Base-by-base conservation (phyloP, 805 yeast species). In the Wickerhamiella parazyma region DNA sequence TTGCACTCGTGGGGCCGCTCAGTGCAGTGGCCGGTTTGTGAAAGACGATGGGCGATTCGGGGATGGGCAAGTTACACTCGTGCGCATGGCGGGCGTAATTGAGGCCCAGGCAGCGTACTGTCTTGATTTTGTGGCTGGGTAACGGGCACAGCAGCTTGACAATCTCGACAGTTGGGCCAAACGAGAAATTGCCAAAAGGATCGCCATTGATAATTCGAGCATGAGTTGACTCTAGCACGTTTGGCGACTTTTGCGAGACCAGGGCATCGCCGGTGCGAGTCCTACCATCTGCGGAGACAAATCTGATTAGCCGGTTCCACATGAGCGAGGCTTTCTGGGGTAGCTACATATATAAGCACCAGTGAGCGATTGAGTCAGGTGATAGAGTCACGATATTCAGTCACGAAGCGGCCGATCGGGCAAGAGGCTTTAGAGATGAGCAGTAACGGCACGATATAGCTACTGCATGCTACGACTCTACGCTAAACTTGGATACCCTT, bases 191-290 rank as follows among this genome's bases (percentile, higher is more conserved):
- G 3, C 57, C 60, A 40, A 71, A 65, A 19, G 73, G 59, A 50
- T 71, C 69, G 33, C 78, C 78, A n/a, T 52, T 42, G 38, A 72
- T 66, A 24, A 67, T 57, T 25, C 57, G 50, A 4, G 78, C 78
- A 26, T 59, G 55, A 8, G 50, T 45, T 14, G 57, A 61, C 1
- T 55, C 48, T 14, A 28, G 14, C n/a, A 12, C 31, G 12, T 28
- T 28, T 11, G 31, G 31, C 6, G 6, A 4, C n/a, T 28, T 28
- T 3, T 7, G n/a, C 8, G 61, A 55, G 12, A 68, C 54, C 39
- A 71, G 63, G 6, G 75, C 74, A 45, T 73, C 75, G 11, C 78
- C 78, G 29, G 60, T 59, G 52, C 69, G 65, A 20, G 54, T 58
- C 39, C 59, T 52, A 17, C 70, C 71, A 49, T 71, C 73, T 4